phyloP scores from a whole-genome alignment of 495 filamentous ascomycete species.

The Aspergillus incahuasiensis region DNA sequence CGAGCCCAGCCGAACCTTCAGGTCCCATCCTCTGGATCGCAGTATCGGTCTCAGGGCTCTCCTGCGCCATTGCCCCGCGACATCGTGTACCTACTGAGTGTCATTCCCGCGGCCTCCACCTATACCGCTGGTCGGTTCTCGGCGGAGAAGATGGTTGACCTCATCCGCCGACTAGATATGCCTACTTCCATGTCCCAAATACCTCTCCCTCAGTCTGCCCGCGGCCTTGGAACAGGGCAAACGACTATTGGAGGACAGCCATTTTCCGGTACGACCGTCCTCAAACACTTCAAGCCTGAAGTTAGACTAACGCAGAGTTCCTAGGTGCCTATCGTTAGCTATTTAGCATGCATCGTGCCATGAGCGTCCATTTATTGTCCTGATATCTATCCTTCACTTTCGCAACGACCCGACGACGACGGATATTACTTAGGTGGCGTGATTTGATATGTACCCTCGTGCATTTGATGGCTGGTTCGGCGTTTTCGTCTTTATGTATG shows the following conservation, averaged over 20 bases:
- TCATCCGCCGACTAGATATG: slow-evolving; percentile 63
- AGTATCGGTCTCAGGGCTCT: slow-evolving; percentile 41
- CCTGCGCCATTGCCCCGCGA: slow-evolving; percentile 64
- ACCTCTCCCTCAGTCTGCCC: slow-evolving; percentile 33
- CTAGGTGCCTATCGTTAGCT: slow-evolving; percentile 34
- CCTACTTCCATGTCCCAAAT: slow-evolving; percentile 52
- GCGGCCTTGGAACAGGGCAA: slow-evolving; percentile 28
- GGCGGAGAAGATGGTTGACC: slow-evolving; percentile 64
- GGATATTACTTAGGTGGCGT: slow-evolving; percentile 9
- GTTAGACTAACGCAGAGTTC: slow-evolving; percentile 2
- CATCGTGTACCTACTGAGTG: slow-evolving; percentile 73
- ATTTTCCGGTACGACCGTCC: slow-evolving; percentile 31
- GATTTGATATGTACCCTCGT: slow-evolving; percentile 21
- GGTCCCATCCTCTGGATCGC: slow-evolving; percentile 25
- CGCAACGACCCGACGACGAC: neutral
- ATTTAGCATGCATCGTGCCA: slow-evolving; percentile 2
- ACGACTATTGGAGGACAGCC: slow-evolving; percentile 20
- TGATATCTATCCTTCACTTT: neutral
- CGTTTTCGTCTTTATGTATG: slow-evolving; percentile 19
- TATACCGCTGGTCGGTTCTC: slow-evolving; percentile 66
- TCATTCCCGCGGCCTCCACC: slow-evolving; percentile 70
- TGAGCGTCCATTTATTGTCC: neutral
- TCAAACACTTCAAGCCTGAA: neutral
- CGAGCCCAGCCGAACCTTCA: slow-evolving; percentile 40
- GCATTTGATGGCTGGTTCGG: slow-evolving; percentile 21